Percentiles rank a stretch among this genome's conserved stretches.
phyloP scores from a whole-genome alignment of 2,329 filamentous ascomycete genomes.

The Calonectria pauciramosa region DNA sequence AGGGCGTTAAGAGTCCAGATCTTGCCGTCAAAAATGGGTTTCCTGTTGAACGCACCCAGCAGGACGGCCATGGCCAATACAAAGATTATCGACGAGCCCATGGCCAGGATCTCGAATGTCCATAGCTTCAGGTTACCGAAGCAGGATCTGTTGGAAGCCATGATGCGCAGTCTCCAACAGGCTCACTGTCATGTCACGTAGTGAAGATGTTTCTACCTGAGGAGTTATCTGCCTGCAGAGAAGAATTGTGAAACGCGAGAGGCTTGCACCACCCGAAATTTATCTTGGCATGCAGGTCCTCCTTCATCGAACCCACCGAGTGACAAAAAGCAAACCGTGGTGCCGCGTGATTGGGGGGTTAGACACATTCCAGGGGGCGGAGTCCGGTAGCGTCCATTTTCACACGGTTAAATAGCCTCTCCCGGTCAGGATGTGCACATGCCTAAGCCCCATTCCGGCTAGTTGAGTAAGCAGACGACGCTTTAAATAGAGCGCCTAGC shows the following conservation, averaged over 20 bases:
- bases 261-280: not conserved
- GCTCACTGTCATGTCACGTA: not conserved
- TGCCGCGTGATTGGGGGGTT: not conserved
- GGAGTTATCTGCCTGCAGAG: not conserved
- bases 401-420: not conserved
- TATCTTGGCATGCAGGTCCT: not conserved
- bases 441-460: too few species aligned
- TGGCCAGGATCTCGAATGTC: slow-evolving; percentile 14
- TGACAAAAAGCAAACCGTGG: not conserved
- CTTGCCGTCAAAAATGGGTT: slow-evolving; percentile 27
- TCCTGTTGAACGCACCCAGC: slow-evolving; percentile 24
- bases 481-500: not conserved
- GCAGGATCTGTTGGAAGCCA: not conserved
- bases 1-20: slow-evolving; percentile 31
- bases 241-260: not conserved
- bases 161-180: not conserved
- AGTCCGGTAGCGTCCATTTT: not conserved
- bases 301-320: not conserved
- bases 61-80: slow-evolving; percentile 24
- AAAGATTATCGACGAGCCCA: slow-evolving; percentile 12
- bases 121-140: slow-evolving; percentile 10
- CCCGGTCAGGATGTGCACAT: not conserved
- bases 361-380: not conserved
- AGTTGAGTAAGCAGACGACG: not conserved
- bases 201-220: not conserved